Base-by-base conservation (phyloP, 345 rosid genomes). In the Salix arbutifolia region DNA sequence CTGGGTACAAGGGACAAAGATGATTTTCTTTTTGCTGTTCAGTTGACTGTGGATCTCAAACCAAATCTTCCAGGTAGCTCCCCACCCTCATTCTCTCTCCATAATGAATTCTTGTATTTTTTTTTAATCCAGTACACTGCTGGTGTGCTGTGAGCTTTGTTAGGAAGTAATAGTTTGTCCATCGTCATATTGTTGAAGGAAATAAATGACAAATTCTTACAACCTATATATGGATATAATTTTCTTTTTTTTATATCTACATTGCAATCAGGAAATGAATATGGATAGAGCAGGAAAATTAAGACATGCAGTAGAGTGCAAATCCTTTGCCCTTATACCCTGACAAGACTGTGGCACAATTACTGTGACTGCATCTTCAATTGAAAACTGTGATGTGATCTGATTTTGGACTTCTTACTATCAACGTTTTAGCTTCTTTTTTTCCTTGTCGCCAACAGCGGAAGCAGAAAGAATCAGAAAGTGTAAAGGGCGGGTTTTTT, bases 41-140 rank as follows among this genome's bases (percentile, higher is more conserved):
- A 96, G 84, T 83, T 96, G 85, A 96, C 99, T 62, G 92, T 94
- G 48, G 99, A 96, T 89, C 98, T 96, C 65, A 96, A 96, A 78
- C 99, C 99, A 64, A 92, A 88, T 83, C 96, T 96, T 83, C 99
- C 98, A 87, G 98, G 99, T 92, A 74, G 25, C 61, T 77, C n/a
- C 40, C 17, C 11, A 7, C n/a, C 33, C 21, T 64, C 23, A 18
- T 25, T 69, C 7, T 35, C 18, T 50, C n/a, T 53, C 37, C 23
- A 33, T 23, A 37, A 26, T 66, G 64, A 60, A 11, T 64, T 67
- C 58, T 61, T 72, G 18, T 44, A 58, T 9, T 9, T 58, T 52
- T 12, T 52, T 18, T n/a, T 58, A 21, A 72, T 37, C 30, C 17
- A 9, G 56, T 8, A 42, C 12, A 8, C 64, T 25, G 75, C 2